Evolutionary conservation across 108 stramenopile genomes (phyloP).

Genomic region (Pseudonitzschia pungens): DNA sequence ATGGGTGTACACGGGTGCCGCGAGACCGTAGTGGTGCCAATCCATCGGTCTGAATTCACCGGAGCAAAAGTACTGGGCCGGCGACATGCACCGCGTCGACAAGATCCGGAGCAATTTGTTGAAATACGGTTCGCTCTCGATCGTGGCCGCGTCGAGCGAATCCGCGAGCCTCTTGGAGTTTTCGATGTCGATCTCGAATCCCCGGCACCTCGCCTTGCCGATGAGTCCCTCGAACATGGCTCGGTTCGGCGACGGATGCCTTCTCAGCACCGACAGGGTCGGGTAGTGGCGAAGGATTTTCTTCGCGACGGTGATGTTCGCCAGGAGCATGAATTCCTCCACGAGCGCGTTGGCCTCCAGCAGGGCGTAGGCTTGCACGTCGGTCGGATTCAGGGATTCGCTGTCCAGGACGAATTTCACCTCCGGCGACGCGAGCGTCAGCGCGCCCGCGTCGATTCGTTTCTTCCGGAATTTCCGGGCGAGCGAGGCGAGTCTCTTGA

Average conservation of each 20-base stretch:
- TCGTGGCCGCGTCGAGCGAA: conserved; percentile 87
- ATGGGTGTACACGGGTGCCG: conserved; percentile 99
- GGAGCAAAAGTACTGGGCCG: conserved; percentile 98
- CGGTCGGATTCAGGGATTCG: conserved; percentile 96
- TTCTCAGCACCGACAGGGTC: conserved; percentile 89
- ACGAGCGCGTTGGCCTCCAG: conserved; percentile 93
- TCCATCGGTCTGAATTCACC: conserved; percentile 89
- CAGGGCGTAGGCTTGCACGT: conserved; percentile 91
- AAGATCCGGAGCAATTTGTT: conserved; percentile 97
- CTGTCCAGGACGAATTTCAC: conserved; percentile 96
- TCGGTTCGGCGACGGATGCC: conserved; percentile 94
- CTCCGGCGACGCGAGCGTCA: conserved; percentile 97
- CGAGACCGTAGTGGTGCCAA: conserved; percentile 98
- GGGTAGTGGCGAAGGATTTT: conserved; percentile 91
- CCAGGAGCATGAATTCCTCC: conserved; percentile 99
- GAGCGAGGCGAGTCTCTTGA: conserved; percentile 84
- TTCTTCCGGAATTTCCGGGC: conserved; percentile 84
- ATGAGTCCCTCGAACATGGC: conserved; percentile 95
- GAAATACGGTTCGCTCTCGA: conserved; percentile 87
- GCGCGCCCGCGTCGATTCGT: conserved; percentile 94
- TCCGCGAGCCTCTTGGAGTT: conserved; percentile 92
- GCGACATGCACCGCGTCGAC: conserved; percentile 95
- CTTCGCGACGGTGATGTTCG: conserved; percentile 97
- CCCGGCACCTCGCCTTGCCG: conserved; percentile 78
- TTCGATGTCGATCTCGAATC: conserved; percentile 86